Evolutionary conservation across 2,329 filamentous ascomycete genomes (phyloP), one percentile per base, ranked within the genome.

Genomic region (Alternaria burnsii): DNA sequence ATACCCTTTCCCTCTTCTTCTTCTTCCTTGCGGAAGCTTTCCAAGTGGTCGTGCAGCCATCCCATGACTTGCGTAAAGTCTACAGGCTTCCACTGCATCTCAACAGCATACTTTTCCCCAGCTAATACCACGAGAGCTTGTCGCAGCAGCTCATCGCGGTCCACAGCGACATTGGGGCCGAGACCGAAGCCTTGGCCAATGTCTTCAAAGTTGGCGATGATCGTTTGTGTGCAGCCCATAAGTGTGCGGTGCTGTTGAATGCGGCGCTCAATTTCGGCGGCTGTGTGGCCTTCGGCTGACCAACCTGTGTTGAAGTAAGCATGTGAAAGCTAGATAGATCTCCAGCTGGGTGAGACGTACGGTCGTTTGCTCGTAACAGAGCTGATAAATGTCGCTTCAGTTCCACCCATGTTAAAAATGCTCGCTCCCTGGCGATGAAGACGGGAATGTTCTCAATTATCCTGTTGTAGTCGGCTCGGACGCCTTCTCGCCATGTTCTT

Each of bases 351-450:
- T 20, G 30, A 30, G 42, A 55, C 75, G 20, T 71, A 77, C 75
- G 69, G 61, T 69, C 68, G 30, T 72, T 72, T 47, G 74, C 74
- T 55, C 73, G 71, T 34, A 74, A 69, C 34, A 77, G 71, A 36
- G 75, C 75, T 55, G 74, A 72, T 34, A 77, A 57, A 52, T 77
- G 75, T 41, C 75, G 64, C 54, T 70, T 71, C 14, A 77, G 64
- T 51, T 77, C 75, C 40, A 77, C 71, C 75, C 75, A 77, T 12
- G 73, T 76, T 24, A 77, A 57, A 43, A 77, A 71, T 8, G 73
- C 74, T 26, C 74, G 69, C 54, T 77, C 75, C 51, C 71, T 63
- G 6, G 73, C 75, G 36, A 74, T 70, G 57, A 77, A 77, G 3
- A 68, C 66, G 5, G 69, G 60, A 32, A 74, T 65, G 52, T 76